phyloP scores from a whole-genome alignment of 768 basidiomycete species.

The Tylopilus rubrobrunneus region DNA sequence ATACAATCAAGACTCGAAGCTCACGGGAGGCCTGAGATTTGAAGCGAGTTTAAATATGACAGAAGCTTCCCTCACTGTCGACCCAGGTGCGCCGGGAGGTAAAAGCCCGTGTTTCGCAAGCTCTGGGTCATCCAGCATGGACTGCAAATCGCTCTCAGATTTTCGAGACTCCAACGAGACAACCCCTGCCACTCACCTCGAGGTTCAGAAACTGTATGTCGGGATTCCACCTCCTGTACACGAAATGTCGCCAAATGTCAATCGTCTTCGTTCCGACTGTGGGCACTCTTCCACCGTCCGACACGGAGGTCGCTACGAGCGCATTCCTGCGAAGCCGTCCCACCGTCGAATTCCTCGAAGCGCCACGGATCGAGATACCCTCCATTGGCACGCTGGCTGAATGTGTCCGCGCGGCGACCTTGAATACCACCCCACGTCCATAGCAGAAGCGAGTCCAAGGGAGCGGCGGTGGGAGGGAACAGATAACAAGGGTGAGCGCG shows the following conservation, averaged over 20 bases:
- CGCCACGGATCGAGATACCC: conserved; percentile 63
- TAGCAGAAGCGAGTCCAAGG: conserved; percentile 19
- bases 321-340: conserved; percentile 62
- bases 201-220: conserved; percentile 73
- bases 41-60: conserved; percentile 89
- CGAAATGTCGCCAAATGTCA: conserved; percentile 74
- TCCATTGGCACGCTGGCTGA: conserved; percentile 39
- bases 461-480: conserved; percentile 26
- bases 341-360: conserved; percentile 41
- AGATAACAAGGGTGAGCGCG: conserved; percentile 36
- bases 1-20: conserved; percentile 7
- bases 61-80: conserved; percentile 61
- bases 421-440: conserved; percentile 20
- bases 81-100: conserved; percentile 66
- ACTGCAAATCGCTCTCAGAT: conserved; percentile 38
- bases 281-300: conserved; percentile 12
- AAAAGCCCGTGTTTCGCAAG: conserved; percentile 67
- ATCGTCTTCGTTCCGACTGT: conserved; percentile 39
- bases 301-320: conserved; percentile 29
- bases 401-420: conserved; percentile 41
- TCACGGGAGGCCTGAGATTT: conserved; percentile 70
- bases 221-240: conserved; percentile 68
- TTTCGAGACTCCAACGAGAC: neutral
- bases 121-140: conserved; percentile 73
- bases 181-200: conserved; percentile 52